Base-by-base conservation (phyloP, 306 rosid genomes). In the Amphicarpaea edgeworthii region DNA sequence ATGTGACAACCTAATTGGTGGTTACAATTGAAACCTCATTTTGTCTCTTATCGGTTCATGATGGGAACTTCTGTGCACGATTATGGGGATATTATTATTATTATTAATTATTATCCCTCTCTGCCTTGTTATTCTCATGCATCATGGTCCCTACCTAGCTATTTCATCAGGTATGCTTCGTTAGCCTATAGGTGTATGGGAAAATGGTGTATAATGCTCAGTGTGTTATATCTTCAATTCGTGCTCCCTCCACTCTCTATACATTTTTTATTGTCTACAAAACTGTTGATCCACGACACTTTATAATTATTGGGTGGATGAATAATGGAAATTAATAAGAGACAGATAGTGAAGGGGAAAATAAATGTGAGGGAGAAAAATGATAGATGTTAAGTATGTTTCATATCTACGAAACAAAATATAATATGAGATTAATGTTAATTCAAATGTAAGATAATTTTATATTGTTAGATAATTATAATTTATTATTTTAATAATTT, bases 181-280 rank as follows among this genome's bases (percentile, higher is more conserved):
- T 30, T 24, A 24, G 5, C 64, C 64, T 12, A 58, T 58, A 15
- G 65, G 2, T 58, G 0, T 28, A 0, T 7, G n/a, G 10, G 2
- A 26, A 45, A 45, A 28, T 14, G 28, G 5, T 34, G 45, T 51
- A 19, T 50, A 5, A 4, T 12, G 15, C 2, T 16, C 0, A 54
- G 40, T 71, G 76, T 20, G n/a, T n/a, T n/a, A n/a, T 15, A 0
- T 40, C 77, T 72, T 72, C n/a, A n/a, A n/a, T n/a, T n/a, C 17
- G 77, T 72, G 67, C 28, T 10, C 53, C 42, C 40, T 55, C 66
- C 77, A 72, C 77, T 72, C 77, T 72, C 6, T 14, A 28, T 28
- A 14, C 2, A 6, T 21, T n/a, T n/a, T n/a, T n/a, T n/a, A 4
- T 23, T 24, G 0, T 54, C 9, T 55, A 57, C 17, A 3, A 30